phyloP scores from a whole-genome alignment of 192 early-diverging fungal genomes.

The Umbelopsis ramanniana region DNA sequence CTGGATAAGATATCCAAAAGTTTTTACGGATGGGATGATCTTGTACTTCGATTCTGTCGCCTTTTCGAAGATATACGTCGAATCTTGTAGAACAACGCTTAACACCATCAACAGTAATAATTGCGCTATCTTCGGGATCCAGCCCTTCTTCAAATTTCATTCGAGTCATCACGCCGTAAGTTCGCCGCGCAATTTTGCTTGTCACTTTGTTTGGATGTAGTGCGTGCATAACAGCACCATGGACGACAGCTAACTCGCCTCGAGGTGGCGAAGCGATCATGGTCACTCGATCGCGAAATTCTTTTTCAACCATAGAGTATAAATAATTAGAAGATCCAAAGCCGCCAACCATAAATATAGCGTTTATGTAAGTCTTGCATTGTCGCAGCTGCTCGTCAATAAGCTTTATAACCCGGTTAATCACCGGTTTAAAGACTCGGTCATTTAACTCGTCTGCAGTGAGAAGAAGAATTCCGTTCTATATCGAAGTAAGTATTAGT shows the following conservation, averaged over 20 bases:
- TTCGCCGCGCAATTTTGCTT: constrained; percentile 42
- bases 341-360: constrained; percentile 60
- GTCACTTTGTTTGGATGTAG: constrained; percentile 40
- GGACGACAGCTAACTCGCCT: constrained; percentile 52
- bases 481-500: neutral
- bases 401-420: constrained; percentile 41
- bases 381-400: constrained; percentile 49
- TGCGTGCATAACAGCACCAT: constrained; percentile 52
- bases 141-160: constrained; percentile 48
- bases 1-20: constrained; percentile 48
- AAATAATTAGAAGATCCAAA: constrained; percentile 55
- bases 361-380: constrained; percentile 32
- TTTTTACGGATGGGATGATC: constrained; percentile 35
- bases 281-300: constrained; percentile 34
- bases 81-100: constrained; percentile 46
- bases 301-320: constrained; percentile 36
- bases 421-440: constrained; percentile 53
- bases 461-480: constrained; percentile 40
- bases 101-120: constrained; percentile 44
- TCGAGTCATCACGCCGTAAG: constrained; percentile 49
- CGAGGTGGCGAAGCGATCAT: constrained; percentile 47
- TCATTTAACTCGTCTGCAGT: constrained; percentile 38
- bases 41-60: constrained; percentile 42
- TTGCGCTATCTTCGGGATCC: constrained; percentile 44
- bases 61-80: constrained; percentile 43